Evolutionary conservation across 2,329 filamentous ascomycete genomes (phyloP), one percentile per base, ranked within the genome.

Genomic region (Trichoderma sp.): DNA sequence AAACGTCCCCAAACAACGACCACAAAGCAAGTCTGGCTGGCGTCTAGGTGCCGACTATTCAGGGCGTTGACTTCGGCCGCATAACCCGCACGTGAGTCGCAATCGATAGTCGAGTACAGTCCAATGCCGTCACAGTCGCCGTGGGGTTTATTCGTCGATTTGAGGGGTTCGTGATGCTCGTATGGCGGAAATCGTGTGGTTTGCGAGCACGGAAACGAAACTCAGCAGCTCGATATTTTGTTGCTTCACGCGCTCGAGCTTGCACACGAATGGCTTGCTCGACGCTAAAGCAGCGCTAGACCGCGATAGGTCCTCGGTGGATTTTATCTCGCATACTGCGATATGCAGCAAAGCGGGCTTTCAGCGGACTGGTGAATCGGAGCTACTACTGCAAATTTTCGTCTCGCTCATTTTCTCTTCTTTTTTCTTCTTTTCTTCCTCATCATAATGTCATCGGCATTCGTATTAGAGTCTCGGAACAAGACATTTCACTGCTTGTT

Each of bases 401-500:
- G 45, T 15, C 30, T 30, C 41, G 39, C n/a, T 21, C 56, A 59
- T 47, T 43, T 71, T 67, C 17, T 14, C 66, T 68, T 71, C 67
- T 9, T 14, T 66, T 67, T 74, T 74, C 77, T 66, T 67, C 66
- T 75, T 74, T 77, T 78, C 79, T 80, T 82, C 80, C 79, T 77
- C 78, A 82, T 78, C 82, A 79, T 83, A 94, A 91, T 92, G 88
- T 92, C 87, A 86, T 83, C 76, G 88, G 89, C 92, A 89, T 90
- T 89, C 87, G 91, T 91, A 91, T 94, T 98, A 98, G 95, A 99
- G 95, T 99, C 95, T 96, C 94, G 93, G 90, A 90, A 88, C 88
- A 91, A 88, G 90, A 87, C 78, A 76, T 76, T 72, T 93, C 91
- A 92, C 85, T 98, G 86, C 90, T 92, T 93, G 88, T 91, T 92